Evolutionary conservation across 768 basidiomycete species (phyloP), one percentile per base, ranked within the genome.

Genomic region (Suillus subaureus): DNA sequence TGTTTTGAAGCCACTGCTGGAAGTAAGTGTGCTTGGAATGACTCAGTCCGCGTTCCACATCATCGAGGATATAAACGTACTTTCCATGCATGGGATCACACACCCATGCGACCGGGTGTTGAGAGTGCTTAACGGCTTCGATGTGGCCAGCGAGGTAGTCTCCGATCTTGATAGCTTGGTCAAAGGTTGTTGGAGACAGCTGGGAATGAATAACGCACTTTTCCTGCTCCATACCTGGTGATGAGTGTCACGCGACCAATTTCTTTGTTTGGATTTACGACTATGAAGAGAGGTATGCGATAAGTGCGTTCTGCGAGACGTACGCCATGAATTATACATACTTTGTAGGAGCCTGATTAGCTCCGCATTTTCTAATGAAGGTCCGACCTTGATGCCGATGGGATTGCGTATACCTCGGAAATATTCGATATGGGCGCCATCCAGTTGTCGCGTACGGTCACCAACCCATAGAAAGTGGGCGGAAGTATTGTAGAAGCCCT

Each of bases 31-130:
- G 79, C 94, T 97, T 45, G 52, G 47, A 37, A 16, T 23, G 31
- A n/a, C 28, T 56, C 23, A 47, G 31, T n/a, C 12, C 6, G 8
- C 37, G 9, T 23, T 7, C 11, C n/a, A 33, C 33, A 67, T 39
- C 37, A 61, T 49, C 54, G 39, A 51, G 61, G 56, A 66, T 40
- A n/a, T 37, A n/a, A 5, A 84, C 92, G 70, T 73, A 95, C 94
- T 98, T 97, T 80, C 96, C 97, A 71, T 99, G 97, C 97, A 99
- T 99, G 3, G 96, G 96, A 78, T 99, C 97, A 72, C 93, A 96
- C 60, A 96, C 85, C 95, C 96, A 99, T 11, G 90, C 87, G 3
- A 97, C 96, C 1, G 92, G 92, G 74, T 99, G 96, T 0, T 85
- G 87, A 2, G 94, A 90, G 60, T 78, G 68, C 72, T 92, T 89